A percentile compares a stretch with the other conserved stretches of the same genome.
Conservation (phyloP, 1,284 basidiomycete genomes). For the Pterulicium gracile region DNA sequence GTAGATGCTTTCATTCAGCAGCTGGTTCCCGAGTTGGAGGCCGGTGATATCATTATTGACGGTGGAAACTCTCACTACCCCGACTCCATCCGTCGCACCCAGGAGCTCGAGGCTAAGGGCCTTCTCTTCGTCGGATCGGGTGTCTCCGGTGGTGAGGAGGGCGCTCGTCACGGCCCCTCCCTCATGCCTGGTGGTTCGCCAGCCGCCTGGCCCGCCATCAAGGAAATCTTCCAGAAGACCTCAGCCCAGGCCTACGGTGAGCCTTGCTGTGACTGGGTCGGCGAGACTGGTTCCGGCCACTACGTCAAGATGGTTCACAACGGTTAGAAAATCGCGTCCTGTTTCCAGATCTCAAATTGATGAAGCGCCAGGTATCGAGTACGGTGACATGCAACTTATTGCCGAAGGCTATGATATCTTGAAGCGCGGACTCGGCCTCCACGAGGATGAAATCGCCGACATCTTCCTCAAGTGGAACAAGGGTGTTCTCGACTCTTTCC, state of each 20-base stretch:
- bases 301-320: constrained; percentile 99
- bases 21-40: constrained; percentile 60
- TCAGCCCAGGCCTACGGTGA: constrained; percentile 93
- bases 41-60: constrained; percentile 94
- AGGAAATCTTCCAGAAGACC: constrained; percentile 98
- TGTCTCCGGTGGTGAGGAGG: constrained; percentile 99
- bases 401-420: constrained; percentile 98
- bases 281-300: constrained; percentile 88
- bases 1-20: constrained; percentile 73
- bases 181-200: constrained; percentile 98
- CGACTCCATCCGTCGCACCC: constrained; percentile 90
- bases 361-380: constrained; percentile 75
- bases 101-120: constrained; percentile 92
- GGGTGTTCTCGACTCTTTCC: constrained; percentile 98
- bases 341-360: constrained; percentile 9
- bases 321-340: constrained; percentile 38
- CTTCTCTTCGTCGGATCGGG: constrained; percentile 97
- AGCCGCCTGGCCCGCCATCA: constrained; percentile 93
- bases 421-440: constrained; percentile 86
- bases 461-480: constrained; percentile 94
- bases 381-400: constrained; percentile 99
- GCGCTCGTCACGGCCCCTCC: constrained; percentile 94
- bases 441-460: constrained; percentile 80
- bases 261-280: constrained; percentile 99
- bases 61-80: constrained; percentile 99